Base-by-base conservation (phyloP, 345 rosid genomes). In the Cardamine resedifolia region DNA sequence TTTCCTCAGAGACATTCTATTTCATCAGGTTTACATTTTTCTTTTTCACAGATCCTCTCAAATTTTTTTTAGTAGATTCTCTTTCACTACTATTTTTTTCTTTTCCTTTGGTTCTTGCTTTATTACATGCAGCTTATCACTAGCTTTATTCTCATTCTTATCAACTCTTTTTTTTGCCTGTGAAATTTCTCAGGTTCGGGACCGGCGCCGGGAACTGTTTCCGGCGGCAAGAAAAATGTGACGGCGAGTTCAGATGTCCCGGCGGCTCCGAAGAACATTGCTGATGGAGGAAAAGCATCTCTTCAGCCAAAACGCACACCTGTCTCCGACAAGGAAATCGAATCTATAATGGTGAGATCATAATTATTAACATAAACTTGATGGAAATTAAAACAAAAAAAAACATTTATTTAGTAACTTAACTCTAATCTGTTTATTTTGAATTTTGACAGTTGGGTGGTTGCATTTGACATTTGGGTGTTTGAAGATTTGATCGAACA, bases 221-320 rank as follows among this genome's bases (percentile, higher is more conserved):
- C 79, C 10, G 55, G 41, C 24, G 58, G 63, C 5, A 71, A 71
- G 71, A 71, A 67, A 7, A 47, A 64, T 75, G 66, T 72, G 49
- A 83, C 77, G 55, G 69, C 76, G 45, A 81, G 79, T 8, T 85
- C 92, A 0, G 96, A 87, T 58, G 87, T 90, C 24, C 96, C 88
- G 26, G 83, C 87, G 30, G 71, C 87, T 18, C 88, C 88, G 1
- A 74, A 62, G 23, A 78, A 87, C 78, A 70, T 68, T 63, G 88
- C 85, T 26, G 83, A 71, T 50, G 93, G 92, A 67, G 96, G 93
- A 49, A 80, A 82, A 76, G 96, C 96, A 79, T 86, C 96, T 26
- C 91, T 90, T 58, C 91, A 90, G 88, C 91, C 96, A 3, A 83
- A 82, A 64, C 93, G 96, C 5, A 90, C 91, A 3, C 92, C 93